Conservation (phyloP, 257 asterid genomes). For the Scutellaria galericulata region DNA sequence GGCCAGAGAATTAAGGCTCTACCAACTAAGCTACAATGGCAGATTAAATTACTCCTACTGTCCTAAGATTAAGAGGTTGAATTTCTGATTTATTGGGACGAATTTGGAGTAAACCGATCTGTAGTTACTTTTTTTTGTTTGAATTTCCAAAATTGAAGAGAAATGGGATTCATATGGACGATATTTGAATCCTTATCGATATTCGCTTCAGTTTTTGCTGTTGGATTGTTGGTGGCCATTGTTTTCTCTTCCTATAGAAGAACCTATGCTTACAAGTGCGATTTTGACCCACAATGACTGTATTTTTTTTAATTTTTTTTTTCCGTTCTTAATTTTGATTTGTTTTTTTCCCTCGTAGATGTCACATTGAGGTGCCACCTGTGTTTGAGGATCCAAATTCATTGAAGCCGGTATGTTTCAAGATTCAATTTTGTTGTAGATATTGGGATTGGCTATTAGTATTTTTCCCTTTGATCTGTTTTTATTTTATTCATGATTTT, state of each 20-base stretch:
- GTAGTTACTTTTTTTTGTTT: neutral
- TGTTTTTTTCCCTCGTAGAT: constrained; percentile 38
- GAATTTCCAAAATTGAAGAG: constrained; percentile 18
- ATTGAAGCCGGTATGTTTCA: constrained; percentile 55
- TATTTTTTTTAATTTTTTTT: neutral
- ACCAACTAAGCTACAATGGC: constrained; percentile 30
- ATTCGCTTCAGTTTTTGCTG: constrained; percentile 47
- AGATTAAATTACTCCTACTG: neutral
- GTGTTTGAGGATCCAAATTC: constrained; percentile 92
- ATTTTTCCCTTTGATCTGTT: constrained; percentile 9
- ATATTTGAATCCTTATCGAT: constrained; percentile 56
- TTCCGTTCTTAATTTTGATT: constrained; percentile 1
- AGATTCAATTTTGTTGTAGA: constrained; percentile 15
- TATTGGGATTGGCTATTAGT: constrained; percentile 3
- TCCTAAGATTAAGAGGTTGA: constrained; percentile 6
- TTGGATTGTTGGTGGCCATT: constrained; percentile 58
- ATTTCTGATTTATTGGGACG: constrained; percentile 6
- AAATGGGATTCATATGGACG: constrained; percentile 58
- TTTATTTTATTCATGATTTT: neutral
- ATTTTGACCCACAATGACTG: constrained; percentile 21
- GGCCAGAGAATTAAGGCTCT: constrained; percentile 24
- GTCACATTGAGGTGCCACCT: constrained; percentile 82
- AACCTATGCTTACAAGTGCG: constrained; percentile 66
- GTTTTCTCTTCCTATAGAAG: constrained; percentile 65
- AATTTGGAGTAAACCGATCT: constrained; percentile 9